Evolutionary conservation across 208 protist species (phyloP), one percentile per base, ranked within the genome.

Genomic region (Leishmania tarentolae): DNA sequence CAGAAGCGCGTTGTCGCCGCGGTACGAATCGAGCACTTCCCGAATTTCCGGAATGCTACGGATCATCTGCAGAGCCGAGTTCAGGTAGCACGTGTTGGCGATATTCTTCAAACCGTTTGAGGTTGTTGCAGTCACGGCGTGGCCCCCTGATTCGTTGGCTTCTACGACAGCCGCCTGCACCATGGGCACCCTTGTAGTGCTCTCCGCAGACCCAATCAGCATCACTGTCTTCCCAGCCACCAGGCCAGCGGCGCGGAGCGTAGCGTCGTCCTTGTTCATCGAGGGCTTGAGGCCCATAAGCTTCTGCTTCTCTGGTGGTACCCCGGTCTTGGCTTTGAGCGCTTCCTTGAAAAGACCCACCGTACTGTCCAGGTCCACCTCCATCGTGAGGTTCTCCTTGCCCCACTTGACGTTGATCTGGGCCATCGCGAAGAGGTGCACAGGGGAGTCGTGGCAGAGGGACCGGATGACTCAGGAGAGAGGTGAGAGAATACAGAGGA

Each of bases 11-110:
- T 92, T 88, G 77, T 76, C 86, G 40, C 75, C 79, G 63, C 76
- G 56, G 56, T 91, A 86, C 13, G 52, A n/a, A 6, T 73, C 53
- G 15, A 96, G 76, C 3, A 86, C 65, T 57, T 92, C 85, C 8
- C 72, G 53, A 35, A 97, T 75, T 74, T 98, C 90, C n/a, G 93
- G 93, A 5, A 95, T 89, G n/a, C 83, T 86, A 19, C 90, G 90
- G 57, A 98, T 53, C 88, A 96, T 93, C 82, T 98, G 93, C 52
- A 98, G 31, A 11, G 93, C 91, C 42, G 95, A 79, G 86, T 98
- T 98, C 81, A 98, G 85, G 83, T 98, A 98, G 81, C 95, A 98
- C 69, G 93, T 98, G 88, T 97, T 98, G 53, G 87, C 90, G 73
- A 96, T 94, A 83, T 97, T 97, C 61, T 2, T 74, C 37, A 97